phyloP scores from a whole-genome alignment of 345 rosid genomes.

The Linum tenue region DNA sequence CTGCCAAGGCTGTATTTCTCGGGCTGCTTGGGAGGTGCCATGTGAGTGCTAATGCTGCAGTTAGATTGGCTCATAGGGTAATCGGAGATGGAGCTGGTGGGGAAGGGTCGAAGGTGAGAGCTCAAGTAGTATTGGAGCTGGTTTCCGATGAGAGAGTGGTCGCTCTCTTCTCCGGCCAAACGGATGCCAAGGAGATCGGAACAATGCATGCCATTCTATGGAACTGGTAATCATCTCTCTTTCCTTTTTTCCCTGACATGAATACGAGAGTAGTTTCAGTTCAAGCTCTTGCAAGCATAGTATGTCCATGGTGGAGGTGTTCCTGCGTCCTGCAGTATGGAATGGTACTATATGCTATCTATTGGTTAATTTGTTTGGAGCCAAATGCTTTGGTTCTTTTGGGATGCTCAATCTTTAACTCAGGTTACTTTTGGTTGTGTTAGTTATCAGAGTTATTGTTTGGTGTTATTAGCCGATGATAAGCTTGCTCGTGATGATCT shows the following conservation, averaged over 20 bases:
- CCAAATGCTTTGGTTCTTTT: too few species aligned
- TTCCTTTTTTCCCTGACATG: background rate
- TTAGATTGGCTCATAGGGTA: conserved; percentile 63
- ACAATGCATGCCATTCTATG: conserved; percentile 86
- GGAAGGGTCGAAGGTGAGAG: conserved; percentile 52
- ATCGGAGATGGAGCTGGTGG: conserved; percentile 36
- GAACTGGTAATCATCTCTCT: conserved; percentile 48
- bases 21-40: conserved; percentile 81
- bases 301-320: background rate
- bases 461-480: too few species aligned
- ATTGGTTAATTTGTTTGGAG: too few species aligned
- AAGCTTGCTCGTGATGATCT: too few species aligned
- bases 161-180: conserved; percentile 56
- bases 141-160: conserved; percentile 79
- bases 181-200: conserved; percentile 48
- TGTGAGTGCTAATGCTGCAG: conserved; percentile 72
- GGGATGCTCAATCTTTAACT: too few species aligned
- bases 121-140: conserved; percentile 61
- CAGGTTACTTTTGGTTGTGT: too few species aligned
- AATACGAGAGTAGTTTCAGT: background rate
- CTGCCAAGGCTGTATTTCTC: conserved; percentile 72
- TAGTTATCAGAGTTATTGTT: too few species aligned
- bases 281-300: background rate
- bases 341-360: background rate
- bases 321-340: background rate